Evolutionary conservation across 202 grass and related monocot genomes (phyloP).

Genomic region (Cymbopogon flexuosus): DNA sequence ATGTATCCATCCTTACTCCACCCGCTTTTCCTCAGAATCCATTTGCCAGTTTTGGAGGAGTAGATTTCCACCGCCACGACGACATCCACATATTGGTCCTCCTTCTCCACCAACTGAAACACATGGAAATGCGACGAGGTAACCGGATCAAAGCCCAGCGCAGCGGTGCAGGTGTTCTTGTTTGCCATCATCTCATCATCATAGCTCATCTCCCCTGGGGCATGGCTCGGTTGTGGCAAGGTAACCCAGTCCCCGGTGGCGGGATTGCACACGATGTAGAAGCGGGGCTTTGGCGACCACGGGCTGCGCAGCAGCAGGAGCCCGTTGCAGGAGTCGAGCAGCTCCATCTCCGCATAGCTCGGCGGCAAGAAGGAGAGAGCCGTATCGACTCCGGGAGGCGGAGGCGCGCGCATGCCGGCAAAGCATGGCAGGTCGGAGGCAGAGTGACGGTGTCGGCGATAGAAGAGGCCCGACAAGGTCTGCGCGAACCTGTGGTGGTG

Average conservation of each 20-base stretch:
- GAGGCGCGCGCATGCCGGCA: neutral
- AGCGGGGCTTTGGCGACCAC: neutral
- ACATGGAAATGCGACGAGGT: neutral
- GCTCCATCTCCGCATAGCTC: neutral
- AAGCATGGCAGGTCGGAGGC: neutral
- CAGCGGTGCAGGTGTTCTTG: neutral
- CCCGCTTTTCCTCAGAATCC: neutral
- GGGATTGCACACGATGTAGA: slow-evolving; percentile 1
- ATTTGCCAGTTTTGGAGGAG: neutral
- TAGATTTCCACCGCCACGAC: neutral
- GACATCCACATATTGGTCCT: neutral
- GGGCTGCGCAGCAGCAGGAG: slow-evolving; percentile 6
- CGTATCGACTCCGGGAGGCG: neutral
- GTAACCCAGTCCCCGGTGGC: neutral
- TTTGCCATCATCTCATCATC: no score
- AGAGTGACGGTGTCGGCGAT: neutral
- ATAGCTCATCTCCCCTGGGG: neutral
- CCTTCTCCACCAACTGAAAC: neutral
- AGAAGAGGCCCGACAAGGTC: slow-evolving; percentile 28
- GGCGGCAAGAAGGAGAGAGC: neutral
- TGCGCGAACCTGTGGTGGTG: neutral
- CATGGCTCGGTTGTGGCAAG: neutral
- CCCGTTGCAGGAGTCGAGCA: slow-evolving; percentile 25
- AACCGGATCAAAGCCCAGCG: neutral
- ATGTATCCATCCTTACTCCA: neutral